Percentiles rank a stretch among this genome's conserved stretches.
Conservation (phyloP, 164 flowering plant species). For the Tetracentron sinense region DNA sequence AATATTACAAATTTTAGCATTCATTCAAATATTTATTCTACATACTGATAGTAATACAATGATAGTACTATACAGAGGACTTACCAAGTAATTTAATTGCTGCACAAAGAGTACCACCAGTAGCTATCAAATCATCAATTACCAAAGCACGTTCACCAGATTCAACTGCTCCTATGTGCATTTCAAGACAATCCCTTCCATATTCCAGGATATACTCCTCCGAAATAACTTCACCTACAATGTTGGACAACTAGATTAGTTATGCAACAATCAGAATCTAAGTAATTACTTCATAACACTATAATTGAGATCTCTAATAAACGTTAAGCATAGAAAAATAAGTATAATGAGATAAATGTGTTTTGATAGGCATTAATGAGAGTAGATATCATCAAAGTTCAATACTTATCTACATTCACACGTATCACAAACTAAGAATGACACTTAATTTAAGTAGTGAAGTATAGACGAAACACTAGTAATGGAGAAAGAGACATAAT, state of each 20-base stretch:
- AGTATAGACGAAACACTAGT: too few species aligned
- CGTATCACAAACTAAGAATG: too few species aligned
- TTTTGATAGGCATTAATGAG: too few species aligned
- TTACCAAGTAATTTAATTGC: conserved; percentile 76
- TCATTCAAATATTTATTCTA: background rate
- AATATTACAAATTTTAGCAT: too few species aligned
- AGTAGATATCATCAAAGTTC: too few species aligned
- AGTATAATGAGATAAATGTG: background rate
- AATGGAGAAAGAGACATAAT: too few species aligned
- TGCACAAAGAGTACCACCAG: conserved; percentile 91
- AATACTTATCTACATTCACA: too few species aligned
- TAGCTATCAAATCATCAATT: conserved; percentile 92
- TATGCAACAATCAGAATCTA: background rate
- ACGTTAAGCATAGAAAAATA: background rate
- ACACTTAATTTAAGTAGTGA: too few species aligned
- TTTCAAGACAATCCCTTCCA: conserved; percentile 91
- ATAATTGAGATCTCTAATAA: background rate
- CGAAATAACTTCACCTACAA: conserved; percentile 74
- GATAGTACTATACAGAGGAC: background rate
- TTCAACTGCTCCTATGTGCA: conserved; percentile 94
- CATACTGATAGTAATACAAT: too few species aligned
- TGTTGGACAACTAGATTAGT: background rate
- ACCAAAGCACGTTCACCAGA: conserved; percentile 78
- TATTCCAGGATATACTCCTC: conserved; percentile 84
- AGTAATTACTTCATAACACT: background rate